Percentiles rank a stretch among this genome's conserved stretches.
Conservation (phyloP, 176 grass and related monocot genomes). For the Olyra latifolia region DNA sequence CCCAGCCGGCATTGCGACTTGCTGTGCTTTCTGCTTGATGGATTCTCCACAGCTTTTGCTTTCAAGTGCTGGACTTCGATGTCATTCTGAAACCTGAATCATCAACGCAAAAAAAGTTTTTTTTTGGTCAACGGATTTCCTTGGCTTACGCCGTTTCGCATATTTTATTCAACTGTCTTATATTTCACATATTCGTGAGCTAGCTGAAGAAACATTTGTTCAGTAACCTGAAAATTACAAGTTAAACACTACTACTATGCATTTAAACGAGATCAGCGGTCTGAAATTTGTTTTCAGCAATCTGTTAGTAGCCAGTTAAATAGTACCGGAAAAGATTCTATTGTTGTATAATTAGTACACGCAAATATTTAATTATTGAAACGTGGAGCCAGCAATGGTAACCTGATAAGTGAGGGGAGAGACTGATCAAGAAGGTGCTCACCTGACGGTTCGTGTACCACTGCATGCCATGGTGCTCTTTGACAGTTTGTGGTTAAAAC, state of each 20-base stretch:
- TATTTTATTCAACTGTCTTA: neutral
- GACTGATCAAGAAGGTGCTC: constrained; percentile 27
- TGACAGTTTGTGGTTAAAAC: constrained; percentile 6
- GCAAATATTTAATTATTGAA: neutral
- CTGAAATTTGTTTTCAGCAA: neutral
- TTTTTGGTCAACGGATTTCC: neutral
- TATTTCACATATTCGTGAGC: neutral
- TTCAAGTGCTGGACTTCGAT: constrained; percentile 38
- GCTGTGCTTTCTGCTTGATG: constrained; percentile 22
- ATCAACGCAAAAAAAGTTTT: neutral
- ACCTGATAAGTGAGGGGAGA: constrained; percentile 14
- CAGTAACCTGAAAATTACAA: neutral
- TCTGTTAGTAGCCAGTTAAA: neutral
- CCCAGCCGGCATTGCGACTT: constrained; percentile 37
- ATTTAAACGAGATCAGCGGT: neutral
- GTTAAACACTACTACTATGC: neutral
- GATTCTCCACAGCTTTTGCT: constrained; percentile 30
- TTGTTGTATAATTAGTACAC: neutral
- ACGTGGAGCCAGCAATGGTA: neutral
- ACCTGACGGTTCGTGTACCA: constrained; percentile 69
- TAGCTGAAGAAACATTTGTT: constrained; percentile 25
- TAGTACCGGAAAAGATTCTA: neutral
- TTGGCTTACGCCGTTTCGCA: neutral
- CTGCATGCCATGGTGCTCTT: constrained; percentile 49
- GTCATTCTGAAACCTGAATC: constrained; percentile 73